Base-by-base conservation (phyloP, 306 rosid genomes). In the Inga laurina region DNA sequence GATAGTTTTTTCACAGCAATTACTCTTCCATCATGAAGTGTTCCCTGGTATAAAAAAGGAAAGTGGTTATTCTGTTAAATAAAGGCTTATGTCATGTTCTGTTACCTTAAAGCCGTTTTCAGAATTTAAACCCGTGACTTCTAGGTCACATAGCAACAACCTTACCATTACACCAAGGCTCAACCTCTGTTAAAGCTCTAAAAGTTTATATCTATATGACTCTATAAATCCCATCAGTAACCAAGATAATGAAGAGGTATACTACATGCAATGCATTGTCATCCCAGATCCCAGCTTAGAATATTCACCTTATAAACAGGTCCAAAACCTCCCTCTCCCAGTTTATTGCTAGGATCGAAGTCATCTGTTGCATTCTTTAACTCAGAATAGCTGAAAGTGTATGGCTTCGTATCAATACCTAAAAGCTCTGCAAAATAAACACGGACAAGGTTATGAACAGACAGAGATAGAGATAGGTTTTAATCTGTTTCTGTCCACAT, bases 251-350 rank as follows among this genome's bases (percentile, higher is more conserved):
- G 43, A 83, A 54, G 43, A 43, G 76, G 52, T 13, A 68, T 16
- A 54, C 22, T 16, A 45, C 62, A 37, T 54, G 41, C 14, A 15
- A 66, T 15, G 72, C n/a, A 21, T 21, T 51, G n/a, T 77, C 7
- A 51, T 34, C 77, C 54, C 46, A 30, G 22, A 72, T 65, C 27
- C 3, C 8, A 54, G 37, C 65, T 9, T 43, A 79, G 34, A 86
- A 39, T 64, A 46, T 27, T 27, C 30, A 27, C 30, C 30, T 27
- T 27, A 27, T 27, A 27, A 27, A 27, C 30, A 27, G 30, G 94
- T 84, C 98, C 97, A 83, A 94, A 94, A 81, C 97, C 98, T 81
- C 98, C 97, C 73, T 94, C 94, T 76, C 98, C 94, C 57, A 92
- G 91, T 82, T 92, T 94, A 67, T 92, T 92, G 64, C 76, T 83